These are phyloP conservation scores for Xylaria sp. DNA, from an alignment of 2,329 filamentous ascomycete species.

Conservation along the genomic window DNA sequence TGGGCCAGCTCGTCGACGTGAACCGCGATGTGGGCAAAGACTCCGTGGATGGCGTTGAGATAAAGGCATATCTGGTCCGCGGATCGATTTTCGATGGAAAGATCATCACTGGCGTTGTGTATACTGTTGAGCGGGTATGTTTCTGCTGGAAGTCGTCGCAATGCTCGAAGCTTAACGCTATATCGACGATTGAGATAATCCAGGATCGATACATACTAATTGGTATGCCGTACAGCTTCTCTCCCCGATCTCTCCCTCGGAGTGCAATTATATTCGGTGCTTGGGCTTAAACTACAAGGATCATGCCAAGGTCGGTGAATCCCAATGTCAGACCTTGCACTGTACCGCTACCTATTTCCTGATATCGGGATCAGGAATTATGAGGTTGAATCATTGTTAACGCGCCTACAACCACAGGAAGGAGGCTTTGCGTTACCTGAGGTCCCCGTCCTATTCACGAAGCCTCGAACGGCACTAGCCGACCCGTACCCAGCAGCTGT, in stretches of 20 bases:
- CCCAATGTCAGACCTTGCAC: not conserved
- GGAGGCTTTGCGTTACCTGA: conserved; percentile 30
- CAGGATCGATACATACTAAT: not conserved
- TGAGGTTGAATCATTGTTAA: not conserved
- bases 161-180: not conserved
- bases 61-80: conserved; percentile 34
- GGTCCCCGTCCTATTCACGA: conserved; percentile 50
- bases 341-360: not conserved
- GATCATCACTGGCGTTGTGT: conserved; percentile 23
- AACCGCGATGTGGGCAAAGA: conserved; percentile 34
- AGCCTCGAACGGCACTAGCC: conserved; percentile 64
- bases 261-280: conserved; percentile 36
- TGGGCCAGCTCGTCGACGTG: conserved; percentile 36
- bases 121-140: conserved; percentile 35
- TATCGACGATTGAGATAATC: not conserved
- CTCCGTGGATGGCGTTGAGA: conserved; percentile 34
- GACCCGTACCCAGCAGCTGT: conserved; percentile 65
- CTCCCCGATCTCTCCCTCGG: conserved; percentile 29
- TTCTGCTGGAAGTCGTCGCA: not conserved
- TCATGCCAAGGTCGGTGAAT: conserved; percentile 32
- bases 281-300: conserved; percentile 35
- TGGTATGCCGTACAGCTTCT: conserved; percentile 22
- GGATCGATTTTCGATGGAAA: conserved; percentile 32
- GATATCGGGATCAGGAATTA: not conserved
- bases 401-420: conserved; percentile 16